Conservation (phyloP, 345 rosid genomes). For the Laguncularia racemosa region DNA sequence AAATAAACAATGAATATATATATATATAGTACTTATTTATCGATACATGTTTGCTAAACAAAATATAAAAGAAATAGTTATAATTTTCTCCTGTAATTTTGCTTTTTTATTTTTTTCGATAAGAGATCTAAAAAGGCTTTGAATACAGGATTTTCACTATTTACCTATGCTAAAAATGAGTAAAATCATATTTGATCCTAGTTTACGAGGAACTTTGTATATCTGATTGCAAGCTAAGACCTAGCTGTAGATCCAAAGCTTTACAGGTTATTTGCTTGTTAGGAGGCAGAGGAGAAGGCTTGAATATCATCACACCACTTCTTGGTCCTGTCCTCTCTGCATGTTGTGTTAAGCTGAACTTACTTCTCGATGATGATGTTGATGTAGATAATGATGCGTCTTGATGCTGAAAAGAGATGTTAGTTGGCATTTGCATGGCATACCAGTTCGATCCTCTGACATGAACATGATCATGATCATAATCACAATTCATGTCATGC, state of each 20-base stretch:
- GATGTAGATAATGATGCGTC: too few species aligned
- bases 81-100: neutral
- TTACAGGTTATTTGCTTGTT: constrained; percentile 36
- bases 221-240: constrained; percentile 35
- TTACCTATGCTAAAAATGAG: neutral
- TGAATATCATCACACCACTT: constrained; percentile 25
- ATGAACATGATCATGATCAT: constrained; percentile 12
- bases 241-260: constrained; percentile 67
- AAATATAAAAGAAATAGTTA: too few species aligned
- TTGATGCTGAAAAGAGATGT: constrained; percentile 18
- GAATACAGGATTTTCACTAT: neutral
- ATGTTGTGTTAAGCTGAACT: constrained; percentile 25
- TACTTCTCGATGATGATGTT: neutral
- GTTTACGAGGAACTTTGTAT: constrained; percentile 21
- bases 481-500: neutral
- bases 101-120: neutral
- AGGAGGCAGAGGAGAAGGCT: constrained; percentile 31
- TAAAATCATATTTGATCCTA: constrained; percentile 2
- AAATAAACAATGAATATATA: too few species aligned
- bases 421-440: constrained; percentile 14
- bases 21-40: too few species aligned
- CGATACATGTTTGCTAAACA: too few species aligned
- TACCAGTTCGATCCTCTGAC: constrained; percentile 14
- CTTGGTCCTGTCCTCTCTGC: constrained; percentile 14
- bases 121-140: neutral